Percentiles rank a stretch among this genome's conserved stretches.
These are phyloP conservation scores for Trichomonas vaginalis DNA, from an alignment of 208 protist species.

Conservation along the genomic window DNA sequence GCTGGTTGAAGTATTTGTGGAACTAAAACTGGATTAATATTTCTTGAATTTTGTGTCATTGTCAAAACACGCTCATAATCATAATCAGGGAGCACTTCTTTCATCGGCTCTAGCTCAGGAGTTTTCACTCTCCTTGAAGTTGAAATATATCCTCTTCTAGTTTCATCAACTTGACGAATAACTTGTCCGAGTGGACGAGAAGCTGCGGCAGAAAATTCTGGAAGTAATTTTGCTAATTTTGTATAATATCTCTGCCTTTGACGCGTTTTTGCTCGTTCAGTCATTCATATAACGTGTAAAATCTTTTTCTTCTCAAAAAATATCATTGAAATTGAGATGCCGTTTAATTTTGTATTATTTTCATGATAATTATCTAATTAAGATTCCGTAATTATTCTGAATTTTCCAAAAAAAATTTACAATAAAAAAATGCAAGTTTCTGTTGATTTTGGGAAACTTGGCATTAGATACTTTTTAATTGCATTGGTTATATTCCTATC, in stretches of 20 bases:
- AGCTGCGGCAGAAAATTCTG: not conserved
- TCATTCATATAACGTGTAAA: not conserved
- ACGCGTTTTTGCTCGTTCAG: not conserved
- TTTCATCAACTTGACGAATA: not conserved
- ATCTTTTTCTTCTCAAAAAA: too few species aligned
- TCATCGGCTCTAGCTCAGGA: not conserved
- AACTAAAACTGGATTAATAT: not conserved
- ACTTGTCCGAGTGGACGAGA: not conserved
- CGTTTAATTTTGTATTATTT: too few species aligned
- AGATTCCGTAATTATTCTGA: too few species aligned
- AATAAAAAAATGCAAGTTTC: not conserved
- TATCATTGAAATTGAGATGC: too few species aligned
- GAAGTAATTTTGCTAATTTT: not conserved
- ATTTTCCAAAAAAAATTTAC: too few species aligned
- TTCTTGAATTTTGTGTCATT: not conserved
- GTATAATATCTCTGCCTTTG: not conserved
- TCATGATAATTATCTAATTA: too few species aligned
- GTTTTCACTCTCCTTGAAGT: not conserved
- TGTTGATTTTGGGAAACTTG: not conserved
- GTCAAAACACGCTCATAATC: not conserved
- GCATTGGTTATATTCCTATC: not conserved
- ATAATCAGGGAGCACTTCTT: not conserved
- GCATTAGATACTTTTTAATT: not conserved
- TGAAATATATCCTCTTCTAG: not conserved
- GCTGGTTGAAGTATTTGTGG: not conserved